A percentile compares a stretch with the other conserved stretches of the same genome.
phyloP scores from a whole-genome alignment of 257 asterid species.

The Solanum boliviense region DNA sequence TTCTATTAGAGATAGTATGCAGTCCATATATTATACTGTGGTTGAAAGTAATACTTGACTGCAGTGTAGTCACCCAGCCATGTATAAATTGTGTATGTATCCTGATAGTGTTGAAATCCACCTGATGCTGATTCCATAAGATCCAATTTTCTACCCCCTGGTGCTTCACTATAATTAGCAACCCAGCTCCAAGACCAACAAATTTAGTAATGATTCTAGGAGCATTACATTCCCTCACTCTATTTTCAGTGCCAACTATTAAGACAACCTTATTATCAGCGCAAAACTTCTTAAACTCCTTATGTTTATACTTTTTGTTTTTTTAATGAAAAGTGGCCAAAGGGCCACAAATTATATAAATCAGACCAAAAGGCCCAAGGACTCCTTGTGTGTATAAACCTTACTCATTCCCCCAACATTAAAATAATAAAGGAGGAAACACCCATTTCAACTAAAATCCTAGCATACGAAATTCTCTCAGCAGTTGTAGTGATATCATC shows the following conservation, averaged over 20 bases:
- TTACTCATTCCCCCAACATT: neutral
- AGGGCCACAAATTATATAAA: neutral
- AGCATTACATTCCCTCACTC: neutral
- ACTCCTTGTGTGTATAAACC: neutral
- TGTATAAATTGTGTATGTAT: neutral
- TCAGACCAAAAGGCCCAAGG: neutral
- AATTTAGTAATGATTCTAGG: neutral
- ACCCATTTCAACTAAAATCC: neutral
- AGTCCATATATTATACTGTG: neutral
- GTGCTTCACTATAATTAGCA: neutral
- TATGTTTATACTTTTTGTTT: neutral
- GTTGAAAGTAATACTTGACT: neutral
- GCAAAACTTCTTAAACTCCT: neutral
- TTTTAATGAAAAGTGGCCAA: neutral
- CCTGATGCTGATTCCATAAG: neutral
- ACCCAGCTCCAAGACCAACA: neutral
- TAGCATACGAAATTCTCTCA: neutral
- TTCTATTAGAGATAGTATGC: neutral
- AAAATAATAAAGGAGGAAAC: neutral
- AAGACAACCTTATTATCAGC: neutral
- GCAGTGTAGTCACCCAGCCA: neutral
- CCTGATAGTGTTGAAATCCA: neutral
- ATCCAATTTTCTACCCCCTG: neutral
- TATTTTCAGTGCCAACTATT: neutral
- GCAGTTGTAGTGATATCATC: neutral